Conservation (phyloP, 768 basidiomycete genomes). For the Lanmaoa rubissima region DNA sequence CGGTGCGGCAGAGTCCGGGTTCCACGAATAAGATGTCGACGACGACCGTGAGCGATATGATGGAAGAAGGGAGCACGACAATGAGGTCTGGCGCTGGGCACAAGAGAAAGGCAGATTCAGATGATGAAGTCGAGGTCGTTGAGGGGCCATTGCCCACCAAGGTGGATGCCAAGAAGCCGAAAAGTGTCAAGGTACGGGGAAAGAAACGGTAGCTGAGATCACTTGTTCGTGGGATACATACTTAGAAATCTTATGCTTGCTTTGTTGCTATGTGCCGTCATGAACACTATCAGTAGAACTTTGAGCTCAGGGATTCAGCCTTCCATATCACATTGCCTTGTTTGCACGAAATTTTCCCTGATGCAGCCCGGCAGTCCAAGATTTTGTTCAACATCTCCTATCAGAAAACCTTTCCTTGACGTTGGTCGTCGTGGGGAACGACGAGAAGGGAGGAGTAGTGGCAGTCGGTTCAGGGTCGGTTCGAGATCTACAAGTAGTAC, state of each 20-base stretch:
- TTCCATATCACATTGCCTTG: too few relatives aligned
- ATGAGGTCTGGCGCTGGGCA: background rate
- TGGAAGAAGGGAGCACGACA: slow-evolving; percentile 39
- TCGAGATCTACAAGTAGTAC: background rate
- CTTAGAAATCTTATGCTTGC: too few relatives aligned
- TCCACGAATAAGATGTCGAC: slow-evolving; percentile 41
- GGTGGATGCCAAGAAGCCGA: slow-evolving; percentile 34
- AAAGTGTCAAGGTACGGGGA: slow-evolving; percentile 35
- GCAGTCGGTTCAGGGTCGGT: slow-evolving; percentile 32
- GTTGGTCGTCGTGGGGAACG: slow-evolving; percentile 18
- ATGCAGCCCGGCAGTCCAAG: too few relatives aligned
- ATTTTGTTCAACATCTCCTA: too few relatives aligned
- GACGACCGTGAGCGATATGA: slow-evolving; percentile 42
- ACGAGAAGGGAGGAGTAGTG: background rate
- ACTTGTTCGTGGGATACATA: too few relatives aligned
- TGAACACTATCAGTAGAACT: background rate
- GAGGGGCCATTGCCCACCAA: slow-evolving; percentile 45
- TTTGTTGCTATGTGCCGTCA: background rate
- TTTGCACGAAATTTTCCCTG: too few relatives aligned
- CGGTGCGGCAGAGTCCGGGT: slow-evolving; percentile 49
- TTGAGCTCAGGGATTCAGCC: too few relatives aligned
- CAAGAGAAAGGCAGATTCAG: slow-evolving; percentile 57
- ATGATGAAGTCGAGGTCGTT: slow-evolving; percentile 56
- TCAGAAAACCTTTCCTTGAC: background rate
- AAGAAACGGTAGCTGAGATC: slow-evolving; percentile 39